phyloP scores from a whole-genome alignment of 192 early-diverging fungal genomes.

The Backusella psychrophila region DNA sequence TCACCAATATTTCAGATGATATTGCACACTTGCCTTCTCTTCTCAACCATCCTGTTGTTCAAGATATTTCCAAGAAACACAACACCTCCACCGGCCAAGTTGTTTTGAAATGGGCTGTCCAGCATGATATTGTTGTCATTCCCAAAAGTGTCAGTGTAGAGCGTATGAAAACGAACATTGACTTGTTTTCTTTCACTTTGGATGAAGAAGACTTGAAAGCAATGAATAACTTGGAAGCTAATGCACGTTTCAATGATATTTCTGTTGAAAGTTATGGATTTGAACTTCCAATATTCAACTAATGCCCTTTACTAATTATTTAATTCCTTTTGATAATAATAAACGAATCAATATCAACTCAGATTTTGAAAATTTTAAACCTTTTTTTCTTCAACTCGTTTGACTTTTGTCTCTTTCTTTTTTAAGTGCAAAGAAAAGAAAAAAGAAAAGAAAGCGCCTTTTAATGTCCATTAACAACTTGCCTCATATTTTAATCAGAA shows the following conservation, averaged over 20 bases:
- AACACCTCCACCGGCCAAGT: conserved; percentile 55
- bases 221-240: conserved; percentile 42
- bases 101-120: conserved; percentile 59
- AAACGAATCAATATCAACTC: neutral
- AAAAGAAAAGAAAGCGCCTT: neutral
- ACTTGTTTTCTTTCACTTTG: conserved; percentile 45
- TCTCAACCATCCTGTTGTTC: conserved; percentile 45
- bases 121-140: conserved; percentile 61
- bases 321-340: neutral
- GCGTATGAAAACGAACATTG: conserved; percentile 55
- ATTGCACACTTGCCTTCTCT: conserved; percentile 38
- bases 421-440: neutral
- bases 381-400: neutral
- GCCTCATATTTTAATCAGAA: neutral
- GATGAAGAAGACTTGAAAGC: conserved; percentile 44
- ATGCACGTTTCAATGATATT: conserved; percentile 47
- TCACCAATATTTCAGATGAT: neutral
- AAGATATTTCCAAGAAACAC: conserved; percentile 50
- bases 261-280: conserved; percentile 32
- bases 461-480: neutral
- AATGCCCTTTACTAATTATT: neutral
- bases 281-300: conserved; percentile 43
- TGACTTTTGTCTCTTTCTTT: neutral
- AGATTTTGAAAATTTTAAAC: neutral
- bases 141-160: conserved; percentile 61